Percentiles rank a stretch among this genome's conserved stretches.
Conservation (phyloP, 176 grass and related monocot species). For the Carex myosuroides region DNA sequence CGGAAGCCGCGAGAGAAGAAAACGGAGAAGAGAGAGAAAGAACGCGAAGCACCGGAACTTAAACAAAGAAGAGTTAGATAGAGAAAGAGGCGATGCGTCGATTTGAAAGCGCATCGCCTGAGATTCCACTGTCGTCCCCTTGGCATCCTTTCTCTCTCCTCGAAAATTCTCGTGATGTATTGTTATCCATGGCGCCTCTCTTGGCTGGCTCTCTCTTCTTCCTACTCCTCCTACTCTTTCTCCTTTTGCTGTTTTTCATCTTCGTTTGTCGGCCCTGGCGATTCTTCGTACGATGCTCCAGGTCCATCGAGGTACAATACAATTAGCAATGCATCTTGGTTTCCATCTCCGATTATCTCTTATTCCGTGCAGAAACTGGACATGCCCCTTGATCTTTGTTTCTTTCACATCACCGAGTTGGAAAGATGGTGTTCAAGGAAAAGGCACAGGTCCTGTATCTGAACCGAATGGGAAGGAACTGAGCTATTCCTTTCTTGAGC, state of each 20-base stretch:
- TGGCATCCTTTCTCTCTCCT: not conserved
- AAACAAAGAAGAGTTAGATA: not conserved
- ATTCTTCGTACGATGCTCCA: not conserved
- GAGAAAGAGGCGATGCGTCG: not conserved
- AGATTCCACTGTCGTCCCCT: not conserved
- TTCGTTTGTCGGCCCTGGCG: slow-evolving; percentile 14
- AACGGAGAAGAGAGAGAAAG: not conserved
- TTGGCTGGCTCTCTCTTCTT: slow-evolving; percentile 23
- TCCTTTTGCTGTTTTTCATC: slow-evolving; percentile 13
- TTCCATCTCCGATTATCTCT: not conserved
- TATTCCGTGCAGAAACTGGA: not conserved
- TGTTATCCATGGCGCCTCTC: slow-evolving; percentile 11
- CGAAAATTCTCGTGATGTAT: not conserved
- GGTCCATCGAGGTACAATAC: not conserved
- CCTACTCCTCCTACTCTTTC: slow-evolving; percentile 12
- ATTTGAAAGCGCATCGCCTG: not conserved
- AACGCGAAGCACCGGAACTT: not conserved
- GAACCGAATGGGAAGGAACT: not conserved
- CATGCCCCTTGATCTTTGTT: not conserved
- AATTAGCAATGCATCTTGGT: not conserved
- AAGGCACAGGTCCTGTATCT: not conserved
- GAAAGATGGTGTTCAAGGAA: not conserved
- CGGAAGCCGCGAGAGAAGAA: slow-evolving; percentile 5
- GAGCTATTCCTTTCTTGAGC: not conserved
- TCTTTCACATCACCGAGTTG: not conserved